Conservation (phyloP, 192 early-diverging fungal species). For the Umbelopsis vinacea region DNA sequence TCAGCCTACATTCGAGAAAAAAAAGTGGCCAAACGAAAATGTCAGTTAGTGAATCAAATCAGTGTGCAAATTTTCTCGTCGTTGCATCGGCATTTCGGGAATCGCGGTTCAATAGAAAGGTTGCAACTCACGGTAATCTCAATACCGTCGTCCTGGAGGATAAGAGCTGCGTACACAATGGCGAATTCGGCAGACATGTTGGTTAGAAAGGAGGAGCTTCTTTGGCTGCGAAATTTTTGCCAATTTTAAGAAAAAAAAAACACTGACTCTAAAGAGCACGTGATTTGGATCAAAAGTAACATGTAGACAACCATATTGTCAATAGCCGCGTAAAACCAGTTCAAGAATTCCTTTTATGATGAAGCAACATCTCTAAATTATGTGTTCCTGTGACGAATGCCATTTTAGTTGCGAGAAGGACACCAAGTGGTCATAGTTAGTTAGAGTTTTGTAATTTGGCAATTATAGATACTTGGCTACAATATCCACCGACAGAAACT, state of each 20-base stretch:
- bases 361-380: too few species aligned
- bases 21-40: not conserved
- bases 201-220: conserved; percentile 8
- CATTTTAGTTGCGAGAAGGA: too few species aligned
- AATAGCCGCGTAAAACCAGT: not conserved
- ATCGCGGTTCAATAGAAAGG: conserved; percentile 9
- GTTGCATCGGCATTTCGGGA: not conserved
- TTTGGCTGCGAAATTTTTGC: not conserved
- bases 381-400: too few species aligned
- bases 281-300: not conserved
- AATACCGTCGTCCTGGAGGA: conserved; percentile 96
- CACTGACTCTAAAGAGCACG: not conserved
- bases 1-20: conserved; percentile 66
- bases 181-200: conserved; percentile 76
- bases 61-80: not conserved
- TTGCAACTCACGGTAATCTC: conserved; percentile 85
- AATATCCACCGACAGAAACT: too few species aligned
- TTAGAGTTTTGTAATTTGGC: too few species aligned
- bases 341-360: too few species aligned
- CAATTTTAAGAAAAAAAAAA: not conserved
- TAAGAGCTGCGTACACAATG: conserved; percentile 94
- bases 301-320: not conserved
- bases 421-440: too few species aligned
- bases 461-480: too few species aligned
- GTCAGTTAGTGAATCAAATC: not conserved